Conservation (phyloP, 805 yeast species). For the Clavispora carvajalis region DNA sequence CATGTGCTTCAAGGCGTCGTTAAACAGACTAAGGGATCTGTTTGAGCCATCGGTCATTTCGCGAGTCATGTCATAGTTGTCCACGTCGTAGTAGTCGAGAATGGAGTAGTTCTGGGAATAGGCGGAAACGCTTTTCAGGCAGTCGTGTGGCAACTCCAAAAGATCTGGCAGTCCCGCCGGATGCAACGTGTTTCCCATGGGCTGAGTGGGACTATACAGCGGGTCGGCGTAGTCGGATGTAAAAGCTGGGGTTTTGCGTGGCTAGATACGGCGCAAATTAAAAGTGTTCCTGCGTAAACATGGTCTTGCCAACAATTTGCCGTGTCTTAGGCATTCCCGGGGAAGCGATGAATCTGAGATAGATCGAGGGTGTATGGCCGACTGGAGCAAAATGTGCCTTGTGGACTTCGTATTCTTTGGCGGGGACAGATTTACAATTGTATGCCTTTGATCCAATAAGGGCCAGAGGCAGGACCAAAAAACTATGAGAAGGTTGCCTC, state of each 20-base stretch:
- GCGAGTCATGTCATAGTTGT: not conserved
- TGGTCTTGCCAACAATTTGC: not conserved
- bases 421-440: no score
- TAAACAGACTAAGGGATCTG: not conserved
- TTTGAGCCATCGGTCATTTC: not conserved
- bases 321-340: no score
- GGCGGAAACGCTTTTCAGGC: conserved; percentile 19
- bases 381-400: no score
- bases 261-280: not conserved
- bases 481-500: no score
- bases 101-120: conserved; percentile 34
- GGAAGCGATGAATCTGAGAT: no score
- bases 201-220: not conserved
- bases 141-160: not conserved
- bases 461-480: no score
- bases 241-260: not conserved
- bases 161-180: not conserved
- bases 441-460: no score
- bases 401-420: no score
- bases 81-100: conserved; percentile 31
- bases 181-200: not conserved
- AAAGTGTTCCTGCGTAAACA: not conserved
- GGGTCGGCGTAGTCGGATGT: not conserved
- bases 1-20: not conserved
- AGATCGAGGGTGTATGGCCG: no score